Percentiles rank a stretch among this genome's conserved stretches.
These are phyloP conservation scores for Sporothrix euskadiensis DNA, from an alignment of 2,329 filamentous ascomycete species.

Conservation along the genomic window DNA sequence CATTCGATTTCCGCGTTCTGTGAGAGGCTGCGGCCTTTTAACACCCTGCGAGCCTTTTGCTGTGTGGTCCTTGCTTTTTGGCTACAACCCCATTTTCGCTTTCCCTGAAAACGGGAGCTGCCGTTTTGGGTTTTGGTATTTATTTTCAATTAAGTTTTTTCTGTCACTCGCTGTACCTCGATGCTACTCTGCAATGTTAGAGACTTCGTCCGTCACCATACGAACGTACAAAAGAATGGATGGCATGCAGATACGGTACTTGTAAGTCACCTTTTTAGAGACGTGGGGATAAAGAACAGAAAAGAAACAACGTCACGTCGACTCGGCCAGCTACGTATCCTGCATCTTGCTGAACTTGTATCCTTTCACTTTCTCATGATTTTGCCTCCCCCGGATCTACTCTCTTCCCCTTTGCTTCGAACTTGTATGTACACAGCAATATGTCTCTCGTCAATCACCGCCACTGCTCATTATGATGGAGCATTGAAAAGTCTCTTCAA, in stretches of 20 bases:
- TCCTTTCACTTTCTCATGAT: background rate
- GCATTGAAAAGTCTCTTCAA: background rate
- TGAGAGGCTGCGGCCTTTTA: conserved; percentile 18
- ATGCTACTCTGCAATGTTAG: conserved; percentile 8
- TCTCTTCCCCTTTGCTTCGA: background rate
- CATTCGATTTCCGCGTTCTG: conserved; percentile 29
- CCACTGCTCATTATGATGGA: background rate
- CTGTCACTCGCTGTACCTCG: background rate
- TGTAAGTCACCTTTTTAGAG: background rate
- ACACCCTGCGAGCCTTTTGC: background rate
- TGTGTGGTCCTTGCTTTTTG: background rate
- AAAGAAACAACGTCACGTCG: background rate
- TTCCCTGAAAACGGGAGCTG: conserved; percentile 13
- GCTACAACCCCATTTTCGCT: background rate
- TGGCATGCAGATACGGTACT: conserved; percentile 1
- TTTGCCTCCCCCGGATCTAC: conserved; percentile 9
- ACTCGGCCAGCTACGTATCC: background rate
- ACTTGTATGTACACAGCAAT: background rate
- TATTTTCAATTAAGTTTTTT: background rate
- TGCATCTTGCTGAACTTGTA: background rate
- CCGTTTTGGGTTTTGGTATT: background rate
- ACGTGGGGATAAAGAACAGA: background rate
- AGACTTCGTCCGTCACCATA: background rate
- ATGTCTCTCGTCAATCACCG: background rate
- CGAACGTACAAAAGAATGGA: background rate